Evolutionary conservation across 306 rosid genomes (phyloP).

Genomic region (Malus sylvestris): DNA sequence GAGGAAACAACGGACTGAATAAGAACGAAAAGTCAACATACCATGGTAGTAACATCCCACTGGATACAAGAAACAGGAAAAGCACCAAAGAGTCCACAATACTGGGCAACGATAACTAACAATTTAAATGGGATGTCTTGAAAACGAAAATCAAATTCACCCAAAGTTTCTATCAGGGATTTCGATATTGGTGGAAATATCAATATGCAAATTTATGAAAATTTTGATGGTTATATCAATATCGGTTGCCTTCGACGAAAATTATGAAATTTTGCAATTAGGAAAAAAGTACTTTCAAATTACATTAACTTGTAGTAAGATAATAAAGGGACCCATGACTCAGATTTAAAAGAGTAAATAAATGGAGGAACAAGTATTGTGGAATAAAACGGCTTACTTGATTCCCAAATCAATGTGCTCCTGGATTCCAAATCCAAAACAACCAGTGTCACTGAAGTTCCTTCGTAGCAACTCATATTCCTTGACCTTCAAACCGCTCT

Average conservation of each 20-base stretch:
- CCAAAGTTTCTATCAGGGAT: not conserved
- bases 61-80: not conserved
- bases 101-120: not conserved
- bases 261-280: too few species aligned
- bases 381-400: conserved; percentile 45
- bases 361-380: not conserved
- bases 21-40: not conserved
- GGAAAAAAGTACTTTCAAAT: not conserved
- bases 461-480: conserved; percentile 70
- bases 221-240: too few species aligned
- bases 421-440: conserved; percentile 87
- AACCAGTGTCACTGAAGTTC: conserved; percentile 80
- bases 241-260: too few species aligned
- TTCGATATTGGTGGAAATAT: too few species aligned
- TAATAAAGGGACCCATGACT: not conserved
- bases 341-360: not conserved
- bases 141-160: not conserved
- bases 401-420: conserved; percentile 84
- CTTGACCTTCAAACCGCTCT: conserved; percentile 80
- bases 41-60: too few species aligned
- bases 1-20: too few species aligned
- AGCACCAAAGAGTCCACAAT: not conserved
- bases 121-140: not conserved
- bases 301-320: not conserved
- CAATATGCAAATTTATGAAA: too few species aligned